Base-by-base conservation (phyloP, 78 protist species). In the Isochrysis galbana region DNA sequence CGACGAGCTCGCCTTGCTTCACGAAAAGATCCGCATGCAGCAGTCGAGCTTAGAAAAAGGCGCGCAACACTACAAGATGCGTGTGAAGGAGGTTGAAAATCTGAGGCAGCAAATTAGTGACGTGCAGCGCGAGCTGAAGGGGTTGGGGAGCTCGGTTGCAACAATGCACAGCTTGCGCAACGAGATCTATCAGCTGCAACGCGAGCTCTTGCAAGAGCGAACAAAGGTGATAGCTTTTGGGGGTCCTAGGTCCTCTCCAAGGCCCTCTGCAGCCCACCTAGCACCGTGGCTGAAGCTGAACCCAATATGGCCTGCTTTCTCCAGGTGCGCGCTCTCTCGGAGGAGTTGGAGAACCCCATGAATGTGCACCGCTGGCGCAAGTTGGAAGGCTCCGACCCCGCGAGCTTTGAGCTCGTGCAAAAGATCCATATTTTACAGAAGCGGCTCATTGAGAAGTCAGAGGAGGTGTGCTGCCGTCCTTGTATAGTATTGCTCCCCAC, bases 271-370 rank as follows among this genome's bases (percentile, higher is more conserved):
- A 17, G 38, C 26, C 74, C 26, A 32, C 26, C 74, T 69, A 25
- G 25, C 74, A 32, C 26, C 26, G 38, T 69, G 38, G 25, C 74
- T 69, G 25, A 32, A 26, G 21, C 22, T 21, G 17, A 41, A 34
- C 23, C 22, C 23, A 17, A 39, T 86, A n/a, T n/a, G n/a, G n/a
- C n/a, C n/a, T n/a, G n/a, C n/a, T n/a, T n/a, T n/a, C n/a, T n/a
- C n/a, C n/a, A n/a, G n/a, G n/a, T 84, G 55, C 80, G 94, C 78
- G 97, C 97, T 1, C 96, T 97, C 41, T 47, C 95, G 4, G 98
- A 97, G 93, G 99, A 98, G 94, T 94, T 97, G 25, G 97, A 96
- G 93, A 96, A 95, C 82, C 99, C 98, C 29, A 90, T 95, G 96
- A 98, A 98, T 90, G 95, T 95, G 21, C 98, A 96, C 94, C 87